phyloP scores from a whole-genome alignment of 2,329 filamentous ascomycete genomes.

The Alternaria ventricosa region DNA sequence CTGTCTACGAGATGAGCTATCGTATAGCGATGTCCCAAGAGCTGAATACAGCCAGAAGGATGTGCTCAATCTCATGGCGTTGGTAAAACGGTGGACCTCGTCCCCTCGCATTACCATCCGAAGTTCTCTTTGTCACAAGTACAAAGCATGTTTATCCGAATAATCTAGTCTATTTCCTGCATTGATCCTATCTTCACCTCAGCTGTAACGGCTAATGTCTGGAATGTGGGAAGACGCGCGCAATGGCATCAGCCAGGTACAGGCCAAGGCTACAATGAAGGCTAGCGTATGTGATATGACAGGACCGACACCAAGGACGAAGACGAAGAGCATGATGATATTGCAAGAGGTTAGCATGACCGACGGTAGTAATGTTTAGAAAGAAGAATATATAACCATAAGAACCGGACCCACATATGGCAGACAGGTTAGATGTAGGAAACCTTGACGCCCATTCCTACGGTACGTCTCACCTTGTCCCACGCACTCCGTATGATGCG shows the following conservation, averaged over 20 bases:
- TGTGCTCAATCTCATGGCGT: background rate
- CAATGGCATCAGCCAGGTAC: background rate
- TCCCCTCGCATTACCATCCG: too few relatives aligned
- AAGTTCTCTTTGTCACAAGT: too few relatives aligned
- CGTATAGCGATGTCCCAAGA: background rate
- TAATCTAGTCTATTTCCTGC: too few relatives aligned
- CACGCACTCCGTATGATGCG: conserved; percentile 73
- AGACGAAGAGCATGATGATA: background rate
- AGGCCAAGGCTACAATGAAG: background rate
- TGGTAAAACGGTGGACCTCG: background rate
- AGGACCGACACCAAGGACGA: background rate
- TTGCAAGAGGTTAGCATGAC: background rate
- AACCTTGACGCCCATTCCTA: conserved; percentile 97
- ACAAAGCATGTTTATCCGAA: too few relatives aligned
- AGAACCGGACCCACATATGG: background rate
- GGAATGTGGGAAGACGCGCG: background rate
- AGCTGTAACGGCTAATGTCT: background rate
- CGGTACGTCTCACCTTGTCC: conserved; percentile 82
- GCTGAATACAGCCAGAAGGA: background rate
- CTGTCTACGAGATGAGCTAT: background rate
- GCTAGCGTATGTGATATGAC: background rate
- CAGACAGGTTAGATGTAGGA: conserved; percentile 76
- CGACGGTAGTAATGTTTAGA: background rate
- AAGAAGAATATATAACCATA: background rate
- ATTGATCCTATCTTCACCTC: too few relatives aligned